phyloP scores from a whole-genome alignment of 129 eudicot species.

The Sambucus nigra region DNA sequence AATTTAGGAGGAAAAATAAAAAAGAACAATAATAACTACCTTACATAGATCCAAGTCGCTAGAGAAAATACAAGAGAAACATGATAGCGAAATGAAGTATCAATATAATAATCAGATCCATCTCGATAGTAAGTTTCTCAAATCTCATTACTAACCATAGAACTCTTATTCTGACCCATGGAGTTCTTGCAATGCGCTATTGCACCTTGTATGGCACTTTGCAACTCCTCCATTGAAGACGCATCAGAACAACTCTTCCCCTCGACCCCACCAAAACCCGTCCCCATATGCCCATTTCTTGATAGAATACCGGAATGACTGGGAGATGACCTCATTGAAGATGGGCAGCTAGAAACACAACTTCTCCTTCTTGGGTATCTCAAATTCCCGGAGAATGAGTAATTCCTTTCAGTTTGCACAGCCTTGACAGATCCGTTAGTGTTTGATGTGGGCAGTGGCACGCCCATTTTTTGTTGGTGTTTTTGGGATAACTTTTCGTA shows the following conservation, averaged over 20 bases:
- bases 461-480: slow-evolving; percentile 16
- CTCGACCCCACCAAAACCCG: too few species aligned
- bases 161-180: slow-evolving; percentile 26
- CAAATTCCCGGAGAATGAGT: slow-evolving; percentile 66
- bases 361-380: slow-evolving; percentile 45
- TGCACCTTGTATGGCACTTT: slow-evolving; percentile 88
- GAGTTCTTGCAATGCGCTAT: slow-evolving; percentile 92
- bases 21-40: background rate
- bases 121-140: slow-evolving; percentile 4
- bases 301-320: slow-evolving; percentile 50
- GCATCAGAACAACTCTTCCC: too few species aligned
- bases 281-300: slow-evolving; percentile 16
- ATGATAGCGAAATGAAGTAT: too few species aligned
- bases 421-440: background rate
- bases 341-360: slow-evolving; percentile 69
- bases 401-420: background rate
- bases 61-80: too few species aligned
- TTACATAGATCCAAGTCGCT: too few species aligned
- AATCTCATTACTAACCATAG: slow-evolving; percentile 18
- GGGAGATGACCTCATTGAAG: slow-evolving; percentile 88
- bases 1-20: background rate
- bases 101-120: too few species aligned
- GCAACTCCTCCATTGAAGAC: slow-evolving; percentile 82
- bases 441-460: background rate
- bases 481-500: slow-evolving; percentile 68